These are phyloP conservation scores for Candida coleopterorum DNA, from an alignment of 805 yeast genomes.

Conservation along the genomic window DNA sequence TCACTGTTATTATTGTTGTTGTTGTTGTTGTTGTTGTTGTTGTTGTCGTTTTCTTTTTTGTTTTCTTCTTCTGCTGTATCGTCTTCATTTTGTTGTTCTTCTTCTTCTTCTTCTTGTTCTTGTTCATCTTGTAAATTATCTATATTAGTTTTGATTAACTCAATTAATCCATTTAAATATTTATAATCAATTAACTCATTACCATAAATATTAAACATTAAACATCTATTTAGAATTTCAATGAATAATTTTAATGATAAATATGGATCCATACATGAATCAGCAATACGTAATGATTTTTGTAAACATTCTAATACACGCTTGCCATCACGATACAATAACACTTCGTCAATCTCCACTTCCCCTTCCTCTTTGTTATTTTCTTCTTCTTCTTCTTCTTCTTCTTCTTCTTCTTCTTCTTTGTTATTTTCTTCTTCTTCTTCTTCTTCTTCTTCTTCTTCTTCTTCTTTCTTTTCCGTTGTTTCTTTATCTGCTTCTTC, in stretches of 20 bases:
- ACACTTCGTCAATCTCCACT: slow-evolving; percentile 9
- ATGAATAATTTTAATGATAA: slow-evolving; percentile 79
- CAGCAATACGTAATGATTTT: slow-evolving; percentile 83
- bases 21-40: slow-evolving; percentile 8
- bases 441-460: slow-evolving; percentile 9
- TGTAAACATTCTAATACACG: slow-evolving; percentile 89
- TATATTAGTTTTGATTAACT: slow-evolving; percentile 66
- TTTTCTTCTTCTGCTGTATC: too few species aligned
- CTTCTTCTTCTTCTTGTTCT: slow-evolving; percentile 4
- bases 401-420: slow-evolving; percentile 5
- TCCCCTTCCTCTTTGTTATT: slow-evolving; percentile 34
- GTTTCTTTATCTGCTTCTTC: slow-evolving; percentile 23
- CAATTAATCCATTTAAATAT: slow-evolving; percentile 83
- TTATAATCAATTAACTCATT: slow-evolving; percentile 62
- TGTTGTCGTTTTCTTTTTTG: slow-evolving; percentile 26
- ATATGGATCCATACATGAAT: slow-evolving; percentile 80
- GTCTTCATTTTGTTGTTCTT: slow-evolving; percentile 6
- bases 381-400: slow-evolving; percentile 5
- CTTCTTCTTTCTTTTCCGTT: slow-evolving; percentile 32
- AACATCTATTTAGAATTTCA: slow-evolving; percentile 81
- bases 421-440: slow-evolving; percentile 14
- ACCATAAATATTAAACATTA: slow-evolving; percentile 82
- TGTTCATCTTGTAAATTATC: slow-evolving; percentile 35
- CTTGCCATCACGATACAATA: slow-evolving; percentile 45
- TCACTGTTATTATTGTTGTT: slow-evolving; percentile 5